Evolutionary conservation across 768 basidiomycete species (phyloP), one percentile per base, ranked within the genome.

Genomic region (Termitomyces heimii): DNA sequence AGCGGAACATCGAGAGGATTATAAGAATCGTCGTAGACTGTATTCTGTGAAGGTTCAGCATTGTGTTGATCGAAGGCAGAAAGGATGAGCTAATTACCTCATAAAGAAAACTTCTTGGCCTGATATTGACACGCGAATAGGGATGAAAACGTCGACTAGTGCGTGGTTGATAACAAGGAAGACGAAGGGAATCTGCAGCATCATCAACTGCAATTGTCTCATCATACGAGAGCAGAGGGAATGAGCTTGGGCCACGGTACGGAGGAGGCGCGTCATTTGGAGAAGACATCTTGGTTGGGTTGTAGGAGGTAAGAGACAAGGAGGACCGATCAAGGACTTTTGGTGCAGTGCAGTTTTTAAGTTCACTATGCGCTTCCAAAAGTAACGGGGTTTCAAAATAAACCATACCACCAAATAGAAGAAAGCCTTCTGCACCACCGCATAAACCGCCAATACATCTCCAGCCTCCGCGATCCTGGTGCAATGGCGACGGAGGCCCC

Each of bases 241-340:
- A 49, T 4, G 45, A 20, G 24, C 26, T 51, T 37, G 47, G 37
- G 7, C 50, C 50, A 2, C 50, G 34, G 35, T 57, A 57, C 3
- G 55, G 55, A n/a, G 55, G 55, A 20, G 55, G 56, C 13, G 43
- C 5, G 32, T 52, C 56, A 35, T 45, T 29, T 14, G 16, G 32
- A 14, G 43, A 26, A 6, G 31, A 14, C 56, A 57, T 56, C 18
- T 28, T 9, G 29, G 39, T 14, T 32, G 53, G 53, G 39, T 14
- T 44, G 42, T 34, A 46, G 56, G 26, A 43, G n/a, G n/a, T n/a
- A n/a, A n/a, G n/a, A n/a, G n/a, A n/a, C n/a, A n/a, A n/a, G 39
- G 13, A 46, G 37, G 35, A 43, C 8, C 31, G 37, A 18, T 52
- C 26, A 45, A 50, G 42, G 43, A 35, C 49, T 43, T 40, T 1